These are phyloP conservation scores for Hypoxylon sp. DNA, from an alignment of 2,329 filamentous ascomycete species.

Conservation along the genomic window DNA sequence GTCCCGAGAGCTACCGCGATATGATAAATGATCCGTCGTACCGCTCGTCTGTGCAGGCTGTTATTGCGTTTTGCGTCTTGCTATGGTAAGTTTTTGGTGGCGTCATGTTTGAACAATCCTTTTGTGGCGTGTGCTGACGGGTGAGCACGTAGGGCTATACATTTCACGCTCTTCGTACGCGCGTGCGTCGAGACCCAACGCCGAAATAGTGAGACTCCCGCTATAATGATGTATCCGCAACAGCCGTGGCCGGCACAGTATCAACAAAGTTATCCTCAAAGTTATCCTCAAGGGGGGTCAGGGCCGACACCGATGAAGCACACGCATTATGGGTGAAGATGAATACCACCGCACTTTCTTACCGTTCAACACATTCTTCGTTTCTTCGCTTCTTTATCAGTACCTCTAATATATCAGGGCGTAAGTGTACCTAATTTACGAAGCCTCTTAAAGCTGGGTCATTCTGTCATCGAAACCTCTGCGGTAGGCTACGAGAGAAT, in stretches of 20 bases:
- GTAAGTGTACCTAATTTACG: neutral
- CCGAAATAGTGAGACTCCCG: constrained; percentile 27
- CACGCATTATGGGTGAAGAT: constrained; percentile 21
- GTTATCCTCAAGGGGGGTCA: constrained; percentile 5
- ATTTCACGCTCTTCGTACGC: constrained; percentile 42
- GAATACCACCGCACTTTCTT: neutral
- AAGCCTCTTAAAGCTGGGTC: neutral
- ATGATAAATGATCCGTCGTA: constrained; percentile 33
- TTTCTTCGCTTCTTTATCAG: neutral
- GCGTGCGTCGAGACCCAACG: constrained; percentile 43
- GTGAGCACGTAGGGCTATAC: constrained; percentile 33
- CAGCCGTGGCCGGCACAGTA: constrained; percentile 30
- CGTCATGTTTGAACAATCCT: neutral
- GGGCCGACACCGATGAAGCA: constrained; percentile 25
- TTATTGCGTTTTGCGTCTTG: constrained; percentile 36
- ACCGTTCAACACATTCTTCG: neutral
- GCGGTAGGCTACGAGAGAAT: neutral
- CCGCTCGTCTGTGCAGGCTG: constrained; percentile 28
- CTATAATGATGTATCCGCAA: constrained; percentile 26
- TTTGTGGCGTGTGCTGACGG: constrained; percentile 17
- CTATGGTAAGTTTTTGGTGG: constrained; percentile 29
- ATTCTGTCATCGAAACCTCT: neutral
- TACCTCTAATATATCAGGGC: neutral
- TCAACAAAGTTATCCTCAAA: constrained; percentile 14
- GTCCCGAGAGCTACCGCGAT: constrained; percentile 30